Evolutionary conservation across 2,329 filamentous ascomycete genomes (phyloP).

Genomic region (Aspergillus niger): DNA sequence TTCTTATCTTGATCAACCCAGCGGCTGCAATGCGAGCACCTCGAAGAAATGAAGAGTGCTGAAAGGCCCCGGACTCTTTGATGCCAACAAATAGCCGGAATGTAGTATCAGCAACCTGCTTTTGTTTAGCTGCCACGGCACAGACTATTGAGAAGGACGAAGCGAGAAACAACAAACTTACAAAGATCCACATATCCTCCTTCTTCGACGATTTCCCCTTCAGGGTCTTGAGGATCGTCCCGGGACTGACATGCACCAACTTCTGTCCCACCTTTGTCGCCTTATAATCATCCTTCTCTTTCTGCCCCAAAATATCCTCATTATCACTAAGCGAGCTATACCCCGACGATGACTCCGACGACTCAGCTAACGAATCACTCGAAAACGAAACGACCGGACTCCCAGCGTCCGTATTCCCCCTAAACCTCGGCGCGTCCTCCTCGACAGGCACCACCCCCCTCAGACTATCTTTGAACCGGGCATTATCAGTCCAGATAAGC

Average conservation of each 20-base stretch:
- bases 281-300: conserved; percentile 59
- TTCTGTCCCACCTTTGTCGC: conserved; percentile 63
- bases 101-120: conserved; percentile 66
- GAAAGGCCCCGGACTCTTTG: conserved; percentile 84
- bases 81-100: conserved; percentile 83
- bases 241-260: conserved; percentile 67
- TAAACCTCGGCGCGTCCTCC: conserved; percentile 61
- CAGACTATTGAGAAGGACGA: background rate
- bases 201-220: conserved; percentile 72
- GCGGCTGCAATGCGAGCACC: conserved; percentile 80
- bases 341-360: conserved; percentile 24
- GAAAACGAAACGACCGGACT: conserved; percentile 13
- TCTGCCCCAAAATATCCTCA: conserved; percentile 58
- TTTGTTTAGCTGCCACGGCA: background rate
- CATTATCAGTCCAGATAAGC: conserved; percentile 72
- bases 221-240: conserved; percentile 75
- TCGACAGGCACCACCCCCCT: conserved; percentile 68
- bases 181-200: conserved; percentile 93
- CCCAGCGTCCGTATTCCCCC: conserved; percentile 34
- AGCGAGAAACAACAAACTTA: conserved; percentile 28
- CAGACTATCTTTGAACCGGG: conserved; percentile 73
- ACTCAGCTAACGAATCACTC: conserved; percentile 20
- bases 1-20: conserved; percentile 80
- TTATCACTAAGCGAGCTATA: conserved; percentile 11
- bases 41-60: conserved; percentile 86